Evolutionary conservation across 2,329 filamentous ascomycete species (phyloP).

Genomic region (Purpureocillium lavendulum): DNA sequence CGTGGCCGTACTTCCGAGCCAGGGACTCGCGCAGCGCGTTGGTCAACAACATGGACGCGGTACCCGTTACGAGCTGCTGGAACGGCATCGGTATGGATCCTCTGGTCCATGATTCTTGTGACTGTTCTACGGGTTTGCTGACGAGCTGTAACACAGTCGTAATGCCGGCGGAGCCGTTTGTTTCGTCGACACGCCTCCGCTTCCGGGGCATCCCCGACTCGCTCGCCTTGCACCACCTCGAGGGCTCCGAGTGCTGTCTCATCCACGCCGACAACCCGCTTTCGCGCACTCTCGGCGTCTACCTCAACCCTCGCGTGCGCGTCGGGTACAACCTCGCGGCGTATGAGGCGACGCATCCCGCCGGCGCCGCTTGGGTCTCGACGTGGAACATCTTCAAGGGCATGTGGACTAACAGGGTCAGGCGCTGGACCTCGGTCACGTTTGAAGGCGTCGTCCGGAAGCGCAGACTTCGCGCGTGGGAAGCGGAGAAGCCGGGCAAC

Average conservation of each 20-base stretch:
- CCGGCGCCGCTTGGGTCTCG: slow-evolving; percentile 33
- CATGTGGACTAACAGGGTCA: slow-evolving; percentile 49
- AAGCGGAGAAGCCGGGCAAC: slow-evolving; percentile 22
- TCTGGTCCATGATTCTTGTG: background rate
- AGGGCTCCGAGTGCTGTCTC: slow-evolving; percentile 74
- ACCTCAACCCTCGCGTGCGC: slow-evolving; percentile 59
- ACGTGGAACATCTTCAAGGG: slow-evolving; percentile 40
- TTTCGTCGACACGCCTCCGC: slow-evolving; percentile 34
- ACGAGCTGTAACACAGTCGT: slow-evolving; percentile 24
- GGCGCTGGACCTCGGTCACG: slow-evolving; percentile 29
- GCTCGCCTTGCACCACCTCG: slow-evolving; percentile 54
- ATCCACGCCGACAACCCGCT: slow-evolving; percentile 65
- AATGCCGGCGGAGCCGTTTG: slow-evolving; percentile 48
- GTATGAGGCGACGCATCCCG: slow-evolving; percentile 39
- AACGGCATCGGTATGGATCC: slow-evolving; percentile 31
- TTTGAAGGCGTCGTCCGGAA: slow-evolving; percentile 25
- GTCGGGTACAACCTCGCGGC: slow-evolving; percentile 53
- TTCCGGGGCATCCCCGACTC: slow-evolving; percentile 58
- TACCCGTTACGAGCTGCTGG: slow-evolving; percentile 37
- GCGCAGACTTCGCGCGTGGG: slow-evolving; percentile 29
- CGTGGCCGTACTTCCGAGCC: slow-evolving; percentile 52
- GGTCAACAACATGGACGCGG: slow-evolving; percentile 35
- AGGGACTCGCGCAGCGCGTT: slow-evolving; percentile 43
- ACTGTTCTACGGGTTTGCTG: too few species aligned
- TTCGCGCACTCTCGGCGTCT: slow-evolving; percentile 46